A percentile compares a stretch with the other conserved stretches of the same genome.
phyloP scores from a whole-genome alignment of 2,329 filamentous ascomycete genomes.

The Pseudopithomyces chartarum region DNA sequence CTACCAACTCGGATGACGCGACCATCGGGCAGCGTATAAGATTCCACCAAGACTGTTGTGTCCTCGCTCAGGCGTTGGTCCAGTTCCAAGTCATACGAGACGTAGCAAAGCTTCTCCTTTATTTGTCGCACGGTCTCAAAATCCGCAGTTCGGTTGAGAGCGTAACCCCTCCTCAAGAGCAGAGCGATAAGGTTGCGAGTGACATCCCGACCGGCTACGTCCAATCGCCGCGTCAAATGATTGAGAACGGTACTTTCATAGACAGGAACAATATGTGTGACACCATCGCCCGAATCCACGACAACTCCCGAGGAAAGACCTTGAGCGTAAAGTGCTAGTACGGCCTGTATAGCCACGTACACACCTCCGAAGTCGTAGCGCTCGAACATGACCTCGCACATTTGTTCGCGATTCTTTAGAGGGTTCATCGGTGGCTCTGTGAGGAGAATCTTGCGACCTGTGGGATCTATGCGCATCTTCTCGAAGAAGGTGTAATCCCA shows the following conservation, averaged over 20 bases:
- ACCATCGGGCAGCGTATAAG: constrained; percentile 95
- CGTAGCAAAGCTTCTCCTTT: constrained; percentile 99
- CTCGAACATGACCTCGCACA: constrained; percentile 99
- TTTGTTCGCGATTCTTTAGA: constrained; percentile 93
- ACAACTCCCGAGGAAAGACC: constrained; percentile 87
- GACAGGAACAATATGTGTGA: constrained; percentile 97
- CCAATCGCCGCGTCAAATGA: constrained; percentile 90
- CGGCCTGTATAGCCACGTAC: constrained; percentile 97
- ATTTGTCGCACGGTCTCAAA: constrained; percentile 98
- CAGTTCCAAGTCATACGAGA: constrained; percentile 95
- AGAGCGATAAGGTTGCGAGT: constrained; percentile 98
- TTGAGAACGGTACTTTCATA: constrained; percentile 98
- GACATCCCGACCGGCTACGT: constrained; percentile 95
- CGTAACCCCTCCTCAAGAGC: constrained; percentile 90
- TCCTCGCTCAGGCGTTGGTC: constrained; percentile 97
- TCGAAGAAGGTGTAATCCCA: constrained; percentile 99
- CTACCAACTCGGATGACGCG: constrained; percentile 95
- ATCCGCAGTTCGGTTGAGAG: constrained; percentile 95
- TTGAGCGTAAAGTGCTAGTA: constrained; percentile 94
- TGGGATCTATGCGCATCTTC: constrained; percentile 91
- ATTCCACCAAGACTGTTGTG: constrained; percentile 95
- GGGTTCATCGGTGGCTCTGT: constrained; percentile 99
- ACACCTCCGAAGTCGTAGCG: constrained; percentile 95
- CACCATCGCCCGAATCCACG: constrained; percentile 96
- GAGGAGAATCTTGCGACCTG: constrained; percentile 93